Conservation (phyloP, 768 basidiomycete species). For the Psilocybe sp. region DNA sequence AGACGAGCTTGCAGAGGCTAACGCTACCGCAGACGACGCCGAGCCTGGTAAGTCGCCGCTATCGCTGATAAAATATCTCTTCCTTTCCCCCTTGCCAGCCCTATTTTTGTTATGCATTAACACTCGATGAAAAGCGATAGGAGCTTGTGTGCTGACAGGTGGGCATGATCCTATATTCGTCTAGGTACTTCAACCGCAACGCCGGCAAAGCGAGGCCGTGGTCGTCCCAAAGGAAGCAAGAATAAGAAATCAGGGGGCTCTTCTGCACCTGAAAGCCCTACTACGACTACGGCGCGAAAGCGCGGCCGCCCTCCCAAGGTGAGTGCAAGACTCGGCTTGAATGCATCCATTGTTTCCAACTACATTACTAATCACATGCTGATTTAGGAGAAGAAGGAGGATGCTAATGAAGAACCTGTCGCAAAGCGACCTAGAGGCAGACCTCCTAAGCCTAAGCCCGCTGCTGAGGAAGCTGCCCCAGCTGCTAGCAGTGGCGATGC, state of each 20-base stretch:
- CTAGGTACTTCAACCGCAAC: conserved; percentile 37
- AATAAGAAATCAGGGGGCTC: conserved; percentile 46
- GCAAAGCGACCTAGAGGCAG: conserved; percentile 72
- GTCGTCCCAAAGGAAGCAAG: conserved; percentile 89
- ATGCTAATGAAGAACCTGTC: conserved; percentile 44
- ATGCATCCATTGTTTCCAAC: conserved; percentile 6
- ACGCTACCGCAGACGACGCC: conserved; percentile 30
- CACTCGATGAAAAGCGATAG: conserved; percentile 19
- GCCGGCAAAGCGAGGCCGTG: conserved; percentile 74
- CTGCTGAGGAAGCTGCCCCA: conserved; percentile 33
- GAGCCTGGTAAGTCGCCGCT: conserved; percentile 36
- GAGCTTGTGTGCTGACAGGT: conserved; percentile 18
- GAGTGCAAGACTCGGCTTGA: conserved; percentile 18
- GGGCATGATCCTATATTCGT: conserved; percentile 23
- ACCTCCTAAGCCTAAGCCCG: conserved; percentile 66
- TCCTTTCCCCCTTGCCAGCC: conserved; percentile 15
- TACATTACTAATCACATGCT: conserved; percentile 11
- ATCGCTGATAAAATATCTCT: conserved; percentile 26
- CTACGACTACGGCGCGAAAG: conserved; percentile 43
- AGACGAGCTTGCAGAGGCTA: conserved; percentile 58
- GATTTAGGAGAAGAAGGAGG: conserved; percentile 42
- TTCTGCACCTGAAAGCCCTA: conserved; percentile 29
- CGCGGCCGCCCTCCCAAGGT: conserved; percentile 71
- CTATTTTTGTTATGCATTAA: conserved; percentile 18
- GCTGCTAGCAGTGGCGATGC: conserved; percentile 32